Evolutionary conservation across 1,284 basidiomycete species (phyloP), one percentile per base, ranked within the genome.

Genomic region (Ceratobasidium sp.): DNA sequence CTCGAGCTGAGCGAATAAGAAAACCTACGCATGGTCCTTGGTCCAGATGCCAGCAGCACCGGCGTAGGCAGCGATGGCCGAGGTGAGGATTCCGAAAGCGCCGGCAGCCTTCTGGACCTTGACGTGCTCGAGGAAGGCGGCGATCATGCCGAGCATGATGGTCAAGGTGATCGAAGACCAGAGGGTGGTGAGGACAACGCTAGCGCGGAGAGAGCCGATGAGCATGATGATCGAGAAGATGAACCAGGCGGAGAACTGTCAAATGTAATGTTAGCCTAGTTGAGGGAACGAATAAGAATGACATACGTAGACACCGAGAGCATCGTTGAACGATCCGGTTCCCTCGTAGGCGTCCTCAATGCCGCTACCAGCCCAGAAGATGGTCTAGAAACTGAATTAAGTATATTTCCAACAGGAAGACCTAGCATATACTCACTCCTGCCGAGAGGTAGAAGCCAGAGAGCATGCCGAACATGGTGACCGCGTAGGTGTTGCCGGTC

Each of bases 401-500:
- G 30, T 21, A 9, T 10, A 2, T 32, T 4, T 39, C 5, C 5
- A 10, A 64, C n/a, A 34, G 6, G 14, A 3, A 26, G 30, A 46
- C 32, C 26, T n/a, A n/a, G 26, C 4, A 14, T 28, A 3, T 16
- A 64, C 61, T 43, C 61, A 76, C 65, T 12, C 73, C 78, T 52
- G 77, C 80, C 18, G 76, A 77, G 45, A 80, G 34, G 79, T 79
- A 81, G 77, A 82, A 82, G 14, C 78, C 79, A 72, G 82, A 82
- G 76, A 83, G 83, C 18, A 79, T 79, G 4, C 78, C 76, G 75
- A 77, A 39, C 82, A 82, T 85, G 3, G 83, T 84, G 2, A 82
- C 83, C 72, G 81, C 83, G 72, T 83, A 84, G 3, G 82, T 84
- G 77, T 82, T 82, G 21, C 81, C 80, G 30, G 77, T 73, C 1